phyloP scores from a whole-genome alignment of 2,329 filamentous ascomycete species.

The Ophiocordyceps polyrhachis-furcata region DNA sequence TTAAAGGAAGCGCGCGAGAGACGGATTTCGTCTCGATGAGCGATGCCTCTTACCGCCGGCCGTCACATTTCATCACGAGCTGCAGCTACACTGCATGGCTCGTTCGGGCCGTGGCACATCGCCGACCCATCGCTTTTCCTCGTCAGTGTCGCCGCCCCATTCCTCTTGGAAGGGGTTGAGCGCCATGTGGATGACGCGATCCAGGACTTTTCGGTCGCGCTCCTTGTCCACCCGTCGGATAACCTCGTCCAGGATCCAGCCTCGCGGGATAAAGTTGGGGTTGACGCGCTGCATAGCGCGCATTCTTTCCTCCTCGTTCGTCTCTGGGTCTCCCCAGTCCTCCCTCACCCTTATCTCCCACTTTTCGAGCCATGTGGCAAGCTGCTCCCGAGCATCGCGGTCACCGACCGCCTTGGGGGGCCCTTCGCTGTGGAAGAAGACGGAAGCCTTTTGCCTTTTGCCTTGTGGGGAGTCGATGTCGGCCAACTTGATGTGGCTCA shows the following conservation, averaged over 20 bases:
- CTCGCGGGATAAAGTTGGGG: constrained; percentile 77
- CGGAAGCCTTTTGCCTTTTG: constrained; percentile 40
- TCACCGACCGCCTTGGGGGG: constrained; percentile 39
- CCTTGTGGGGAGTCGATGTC: constrained; percentile 47
- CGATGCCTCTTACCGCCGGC: constrained; percentile 56
- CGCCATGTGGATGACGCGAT: constrained; percentile 64
- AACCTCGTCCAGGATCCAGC: constrained; percentile 86
- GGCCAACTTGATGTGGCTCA: constrained; percentile 43
- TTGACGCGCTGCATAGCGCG: constrained; percentile 70
- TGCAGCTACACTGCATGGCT: constrained; percentile 89
- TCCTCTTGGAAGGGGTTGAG: constrained; percentile 67
- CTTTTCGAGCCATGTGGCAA: constrained; percentile 64
- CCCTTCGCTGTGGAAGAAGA: constrained; percentile 69
- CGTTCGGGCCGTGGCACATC: constrained; percentile 65
- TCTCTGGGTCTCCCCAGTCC: constrained; percentile 43
- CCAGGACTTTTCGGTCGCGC: constrained; percentile 61
- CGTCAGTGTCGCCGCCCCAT: constrained; percentile 49
- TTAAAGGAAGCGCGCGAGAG: constrained; percentile 56
- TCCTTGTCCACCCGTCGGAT: constrained; percentile 77
- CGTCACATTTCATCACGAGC: constrained; percentile 53
- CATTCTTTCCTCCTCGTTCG: constrained; percentile 42
- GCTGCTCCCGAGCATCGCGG: constrained; percentile 41
- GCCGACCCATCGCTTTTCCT: constrained; percentile 68
- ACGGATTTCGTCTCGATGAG: constrained; percentile 34
- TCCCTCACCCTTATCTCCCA: constrained; percentile 57